Conservation (phyloP, 225 moss, liverwort and hornwort genomes). For the Pleurozium schreberi region DNA sequence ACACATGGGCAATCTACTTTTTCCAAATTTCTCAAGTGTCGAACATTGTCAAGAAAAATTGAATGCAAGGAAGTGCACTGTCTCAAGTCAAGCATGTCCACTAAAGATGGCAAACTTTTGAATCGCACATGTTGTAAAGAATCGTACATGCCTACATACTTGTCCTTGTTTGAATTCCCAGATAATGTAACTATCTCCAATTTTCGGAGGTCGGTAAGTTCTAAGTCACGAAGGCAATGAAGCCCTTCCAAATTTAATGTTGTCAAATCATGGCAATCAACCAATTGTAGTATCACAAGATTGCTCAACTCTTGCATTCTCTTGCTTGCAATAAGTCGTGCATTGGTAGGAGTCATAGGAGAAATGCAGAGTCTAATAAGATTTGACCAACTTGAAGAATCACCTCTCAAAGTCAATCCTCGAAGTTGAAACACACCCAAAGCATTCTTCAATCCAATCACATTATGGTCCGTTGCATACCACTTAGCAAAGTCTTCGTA, state of each 20-base stretch:
- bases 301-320: neutral
- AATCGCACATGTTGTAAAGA: neutral
- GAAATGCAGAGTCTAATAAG: neutral
- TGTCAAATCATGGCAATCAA: neutral
- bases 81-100: neutral
- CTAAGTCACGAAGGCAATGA: neutral
- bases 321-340: neutral
- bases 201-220: accelerated
- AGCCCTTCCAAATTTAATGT: neutral
- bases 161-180: too few species aligned
- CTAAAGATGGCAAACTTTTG: too few species aligned
- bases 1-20: neutral
- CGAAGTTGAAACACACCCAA: neutral
- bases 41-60: accelerated
- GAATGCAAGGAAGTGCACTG: neutral
- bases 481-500: neutral
- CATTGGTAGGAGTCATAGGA: too few species aligned
- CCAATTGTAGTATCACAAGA: neutral
- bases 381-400: neutral
- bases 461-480: neutral
- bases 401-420: neutral
- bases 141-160: neutral
- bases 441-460: neutral
- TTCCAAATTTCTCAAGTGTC: neutral
- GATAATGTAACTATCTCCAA: neutral